Conservation (phyloP, 257 asterid species). For the Ehretia macrophylla region DNA sequence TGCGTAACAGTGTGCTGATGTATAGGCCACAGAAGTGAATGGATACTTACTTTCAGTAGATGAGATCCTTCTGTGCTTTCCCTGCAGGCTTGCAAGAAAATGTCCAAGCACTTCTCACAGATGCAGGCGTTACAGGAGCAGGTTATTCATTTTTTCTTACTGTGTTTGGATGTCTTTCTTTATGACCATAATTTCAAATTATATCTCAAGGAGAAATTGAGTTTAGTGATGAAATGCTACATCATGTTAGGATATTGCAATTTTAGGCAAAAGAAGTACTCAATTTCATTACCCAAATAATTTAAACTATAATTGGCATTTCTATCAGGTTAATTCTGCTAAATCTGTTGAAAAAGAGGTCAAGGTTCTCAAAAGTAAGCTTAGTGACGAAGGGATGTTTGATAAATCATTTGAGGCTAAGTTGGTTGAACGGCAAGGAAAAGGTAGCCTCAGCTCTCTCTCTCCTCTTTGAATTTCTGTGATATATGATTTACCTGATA, state of each 20-base stretch:
- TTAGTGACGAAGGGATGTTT: constrained; percentile 57
- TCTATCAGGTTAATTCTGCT: constrained; percentile 54
- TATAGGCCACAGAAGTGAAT: not conserved
- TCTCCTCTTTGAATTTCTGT: constrained; percentile 11
- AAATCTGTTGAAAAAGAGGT: constrained; percentile 78
- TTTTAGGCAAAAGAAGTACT: constrained; percentile 9
- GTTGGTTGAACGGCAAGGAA: constrained; percentile 55
- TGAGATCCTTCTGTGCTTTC: constrained; percentile 11
- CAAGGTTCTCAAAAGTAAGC: constrained; percentile 58
- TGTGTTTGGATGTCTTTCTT: not conserved
- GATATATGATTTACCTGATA: constrained; percentile 2
- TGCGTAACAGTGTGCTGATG: not conserved
- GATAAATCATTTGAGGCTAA: constrained; percentile 71
- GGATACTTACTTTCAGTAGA: not conserved
- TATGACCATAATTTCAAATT: not conserved
- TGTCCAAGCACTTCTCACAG: constrained; percentile 60
- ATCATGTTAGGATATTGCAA: not conserved
- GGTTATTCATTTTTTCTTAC: constrained; percentile 36
- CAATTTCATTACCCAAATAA: not conserved
- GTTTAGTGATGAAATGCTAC: too few species aligned
- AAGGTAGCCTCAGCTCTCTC: constrained; percentile 37
- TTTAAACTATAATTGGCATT: not conserved
- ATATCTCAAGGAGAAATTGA: not conserved
- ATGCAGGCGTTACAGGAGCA: constrained; percentile 84
- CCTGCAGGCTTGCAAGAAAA: constrained; percentile 72